Base-by-base conservation (phyloP, 495 filamentous ascomycete species). In the Penicillium lividum region DNA sequence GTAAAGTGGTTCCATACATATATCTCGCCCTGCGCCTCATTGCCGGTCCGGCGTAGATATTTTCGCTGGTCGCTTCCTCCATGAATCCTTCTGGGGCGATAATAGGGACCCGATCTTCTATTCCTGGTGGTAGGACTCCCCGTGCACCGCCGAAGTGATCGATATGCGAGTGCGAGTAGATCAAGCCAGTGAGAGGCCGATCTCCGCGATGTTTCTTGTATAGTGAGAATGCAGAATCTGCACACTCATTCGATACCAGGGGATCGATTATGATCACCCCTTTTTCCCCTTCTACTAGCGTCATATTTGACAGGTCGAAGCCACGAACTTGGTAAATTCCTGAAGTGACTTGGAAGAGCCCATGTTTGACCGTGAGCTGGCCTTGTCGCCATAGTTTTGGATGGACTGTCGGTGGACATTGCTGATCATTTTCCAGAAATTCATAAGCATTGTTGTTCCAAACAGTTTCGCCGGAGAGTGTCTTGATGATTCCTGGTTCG, bases 81-180 rank as follows among this genome's bases (percentile, higher is more conserved):
- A 64, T 53, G 30, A 66, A 69, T 10, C 61, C 58, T 30, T 68
- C 62, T 3, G 68, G 68, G 0, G 60, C 68, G 16, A 66, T 13
- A 8, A 70, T 64, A 2, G 55, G 50, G 18, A 65, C 55, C 2
- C 34, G 42, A 33, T 55, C 29, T 6, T 54, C 44, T 22, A 7
- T 34, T 30, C 30, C 63, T 7, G 34, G 2, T 0, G 33, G 13
- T 0, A 50, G 13, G 22, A 70, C 28, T 10, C 55, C 62, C 34
- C 36, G 7, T 2, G 57, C 65, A 8, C 68, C 68, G 8, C 62
- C 61, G 16, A 58, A 65, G 45, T 70, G 68, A 42, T 70, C 68
- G 5, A 53, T 38, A 16, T 70, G 68, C 0, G 62, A 70, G 29
- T 70, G 68, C 5, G 68, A 57, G 50, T 67, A 70, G 11, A 70